Evolutionary conservation across 257 asterid species (phyloP).

Genomic region (Penstemon eatonii): DNA sequence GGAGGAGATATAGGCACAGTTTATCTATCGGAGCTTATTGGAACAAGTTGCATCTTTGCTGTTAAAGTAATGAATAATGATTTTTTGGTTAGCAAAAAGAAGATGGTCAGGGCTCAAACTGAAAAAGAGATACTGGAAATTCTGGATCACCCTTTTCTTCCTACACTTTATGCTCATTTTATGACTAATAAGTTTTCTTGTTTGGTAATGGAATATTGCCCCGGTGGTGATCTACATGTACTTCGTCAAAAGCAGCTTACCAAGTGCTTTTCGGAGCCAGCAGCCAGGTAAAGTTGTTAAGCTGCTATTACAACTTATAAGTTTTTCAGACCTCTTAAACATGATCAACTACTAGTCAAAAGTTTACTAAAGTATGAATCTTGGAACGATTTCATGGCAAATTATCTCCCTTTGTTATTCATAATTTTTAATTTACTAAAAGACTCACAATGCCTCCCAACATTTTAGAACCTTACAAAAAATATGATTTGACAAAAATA

Average conservation of each 20-base stretch:
- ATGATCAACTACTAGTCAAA: slow-evolving; percentile 2
- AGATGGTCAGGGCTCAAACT: slow-evolving; percentile 68
- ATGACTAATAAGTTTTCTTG: slow-evolving; percentile 66
- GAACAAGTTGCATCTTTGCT: slow-evolving; percentile 71
- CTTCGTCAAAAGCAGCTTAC: slow-evolving; percentile 77
- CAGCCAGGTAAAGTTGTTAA: slow-evolving; percentile 62
- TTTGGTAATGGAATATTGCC: slow-evolving; percentile 85
- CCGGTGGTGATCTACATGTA: slow-evolving; percentile 93
- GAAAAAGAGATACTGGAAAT: slow-evolving; percentile 84
- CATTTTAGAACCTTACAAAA: too few relatives aligned
- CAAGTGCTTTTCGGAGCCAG: slow-evolving; percentile 65
- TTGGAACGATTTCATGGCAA: too few relatives aligned
- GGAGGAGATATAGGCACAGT: slow-evolving; percentile 87
- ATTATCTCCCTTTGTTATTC: too few relatives aligned
- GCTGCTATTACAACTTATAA: not conserved
- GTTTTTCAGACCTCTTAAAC: slow-evolving; percentile 1
- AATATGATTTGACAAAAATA: too few relatives aligned
- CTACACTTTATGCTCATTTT: slow-evolving; percentile 77
- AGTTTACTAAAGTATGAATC: too few relatives aligned
- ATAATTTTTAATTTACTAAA: too few relatives aligned
- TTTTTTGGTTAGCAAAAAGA: slow-evolving; percentile 54
- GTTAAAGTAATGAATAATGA: slow-evolving; percentile 80
- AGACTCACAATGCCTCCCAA: too few relatives aligned
- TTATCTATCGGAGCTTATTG: slow-evolving; percentile 78
- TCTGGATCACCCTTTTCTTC: slow-evolving; percentile 92